These are phyloP conservation scores for Teratosphaeria zuluensis DNA, from an alignment of 2,329 filamentous ascomycete species.

Conservation along the genomic window DNA sequence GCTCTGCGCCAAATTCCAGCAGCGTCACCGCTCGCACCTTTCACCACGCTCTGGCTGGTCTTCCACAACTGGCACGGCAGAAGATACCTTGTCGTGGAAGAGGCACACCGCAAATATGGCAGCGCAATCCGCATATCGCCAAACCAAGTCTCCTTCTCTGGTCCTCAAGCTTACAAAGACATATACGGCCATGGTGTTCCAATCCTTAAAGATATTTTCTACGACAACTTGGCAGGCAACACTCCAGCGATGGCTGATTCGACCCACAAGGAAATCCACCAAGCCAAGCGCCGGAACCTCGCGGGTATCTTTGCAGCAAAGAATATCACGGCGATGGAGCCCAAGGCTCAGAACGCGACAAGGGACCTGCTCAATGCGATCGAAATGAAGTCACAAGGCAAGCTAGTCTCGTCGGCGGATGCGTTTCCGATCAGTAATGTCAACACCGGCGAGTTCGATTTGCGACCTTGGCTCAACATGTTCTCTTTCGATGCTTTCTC, in stretches of 20 bases:
- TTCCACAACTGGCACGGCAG: conserved; percentile 32
- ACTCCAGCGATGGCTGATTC: conserved; percentile 31
- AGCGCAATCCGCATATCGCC: conserved; percentile 39
- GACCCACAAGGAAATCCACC: conserved; percentile 30
- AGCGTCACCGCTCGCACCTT: conserved; percentile 34
- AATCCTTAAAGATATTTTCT: conserved; percentile 28
- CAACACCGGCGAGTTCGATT: conserved; percentile 14
- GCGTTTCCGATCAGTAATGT: background rate
- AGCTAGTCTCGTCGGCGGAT: background rate
- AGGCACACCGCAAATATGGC: conserved; percentile 34
- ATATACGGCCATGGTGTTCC: conserved; percentile 31
- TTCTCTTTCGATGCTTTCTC: conserved; percentile 32
- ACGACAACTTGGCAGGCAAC: conserved; percentile 21
- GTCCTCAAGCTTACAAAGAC: conserved; percentile 30
- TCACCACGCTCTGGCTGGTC: conserved; percentile 20
- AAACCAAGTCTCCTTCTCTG: conserved; percentile 35
- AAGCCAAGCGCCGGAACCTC: conserved; percentile 30
- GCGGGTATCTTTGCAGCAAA: conserved; percentile 31
- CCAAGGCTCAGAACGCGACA: conserved; percentile 31
- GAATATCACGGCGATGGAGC: conserved; percentile 33
- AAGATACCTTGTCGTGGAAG: conserved; percentile 19
- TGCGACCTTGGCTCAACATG: conserved; percentile 28
- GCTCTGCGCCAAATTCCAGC: conserved; percentile 41
- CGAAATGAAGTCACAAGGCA: conserved; percentile 6
- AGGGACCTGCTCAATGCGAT: conserved; percentile 25